Conservation (phyloP, 176 grass and related monocot species). For the Carex cristatella region DNA sequence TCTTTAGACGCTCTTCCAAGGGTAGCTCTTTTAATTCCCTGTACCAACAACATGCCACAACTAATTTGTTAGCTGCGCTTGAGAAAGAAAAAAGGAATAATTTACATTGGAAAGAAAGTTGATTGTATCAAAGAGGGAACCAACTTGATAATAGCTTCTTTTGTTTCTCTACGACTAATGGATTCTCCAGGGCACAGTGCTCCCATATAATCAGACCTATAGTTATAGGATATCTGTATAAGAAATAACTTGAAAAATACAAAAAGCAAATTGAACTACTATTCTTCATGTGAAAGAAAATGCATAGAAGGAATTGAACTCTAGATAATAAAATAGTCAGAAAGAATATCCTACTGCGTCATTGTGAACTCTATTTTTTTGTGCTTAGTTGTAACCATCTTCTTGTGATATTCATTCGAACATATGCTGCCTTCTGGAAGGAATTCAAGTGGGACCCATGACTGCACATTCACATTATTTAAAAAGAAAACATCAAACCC, state of each 20-base stretch:
- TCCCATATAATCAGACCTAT: slow-evolving; percentile 20
- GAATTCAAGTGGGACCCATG: slow-evolving; percentile 16
- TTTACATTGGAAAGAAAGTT: not conserved
- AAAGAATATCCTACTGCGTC: slow-evolving; percentile 4
- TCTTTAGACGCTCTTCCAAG: slow-evolving; percentile 20
- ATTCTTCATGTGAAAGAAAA: not conserved
- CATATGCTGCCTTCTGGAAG: slow-evolving; percentile 6
- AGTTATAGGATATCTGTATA: not conserved
- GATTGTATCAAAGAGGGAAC: not conserved
- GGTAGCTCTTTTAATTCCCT: slow-evolving; percentile 14
- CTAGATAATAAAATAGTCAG: not conserved
- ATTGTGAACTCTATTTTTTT: slow-evolving; percentile 11
- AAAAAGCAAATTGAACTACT: not conserved
- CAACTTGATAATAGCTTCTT: slow-evolving; percentile 22
- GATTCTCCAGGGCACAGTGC: slow-evolving; percentile 1
- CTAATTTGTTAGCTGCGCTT: not conserved
- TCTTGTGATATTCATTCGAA: slow-evolving; percentile 6
- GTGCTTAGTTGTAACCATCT: slow-evolving; percentile 14
- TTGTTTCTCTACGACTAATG: not conserved
- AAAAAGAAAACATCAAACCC: slow-evolving; percentile 4
- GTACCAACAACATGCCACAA: not conserved
- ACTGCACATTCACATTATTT: not conserved
- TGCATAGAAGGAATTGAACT: not conserved
- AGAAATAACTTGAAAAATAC: not conserved
- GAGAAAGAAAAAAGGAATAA: not conserved